Evolutionary conservation across 805 yeast species (phyloP).

Genomic region (Candida broadrunensis): DNA sequence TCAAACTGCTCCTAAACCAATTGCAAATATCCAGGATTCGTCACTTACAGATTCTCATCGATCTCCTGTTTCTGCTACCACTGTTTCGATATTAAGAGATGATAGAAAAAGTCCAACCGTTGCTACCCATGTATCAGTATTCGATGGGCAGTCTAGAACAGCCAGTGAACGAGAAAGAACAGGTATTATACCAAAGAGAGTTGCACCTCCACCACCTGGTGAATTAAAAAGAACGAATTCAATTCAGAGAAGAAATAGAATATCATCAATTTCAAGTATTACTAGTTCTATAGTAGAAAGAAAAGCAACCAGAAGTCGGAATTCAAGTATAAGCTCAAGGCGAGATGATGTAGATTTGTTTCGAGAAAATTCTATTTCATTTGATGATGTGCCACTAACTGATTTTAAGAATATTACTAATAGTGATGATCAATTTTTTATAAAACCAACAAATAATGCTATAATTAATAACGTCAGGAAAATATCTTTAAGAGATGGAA

Average conservation of each 20-base stretch:
- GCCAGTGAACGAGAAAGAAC: constrained; percentile 3
- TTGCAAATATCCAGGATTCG: constrained; percentile 32
- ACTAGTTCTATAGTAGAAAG: constrained; percentile 1
- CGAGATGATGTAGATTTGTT: constrained; percentile 44
- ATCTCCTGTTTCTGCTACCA: constrained; percentile 37
- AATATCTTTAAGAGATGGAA: not conserved
- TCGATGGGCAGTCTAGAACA: not conserved
- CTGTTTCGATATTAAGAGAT: constrained; percentile 26
- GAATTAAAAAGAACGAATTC: constrained; percentile 6
- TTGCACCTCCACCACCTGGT: constrained; percentile 68
- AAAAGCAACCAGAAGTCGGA: constrained; percentile 1
- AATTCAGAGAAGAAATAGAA: constrained; percentile 6
- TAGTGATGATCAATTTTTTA: constrained; percentile 8
- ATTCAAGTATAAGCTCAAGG: constrained; percentile 9
- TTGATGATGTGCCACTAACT: constrained; percentile 64
- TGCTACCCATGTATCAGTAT: constrained; percentile 1
- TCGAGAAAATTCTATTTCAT: constrained; percentile 68
- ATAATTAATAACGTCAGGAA: constrained; percentile 2
- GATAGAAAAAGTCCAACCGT: constrained; percentile 4
- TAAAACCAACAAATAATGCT: constrained; percentile 10
- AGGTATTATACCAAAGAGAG: constrained; percentile 62
- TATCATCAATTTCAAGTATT: constrained; percentile 4
- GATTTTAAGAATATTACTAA: constrained; percentile 2
- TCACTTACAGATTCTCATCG: constrained; percentile 22
- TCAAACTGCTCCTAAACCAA: constrained; percentile 33